Conservation (phyloP, 106 monocot genomes). For the Allium fistulosum region DNA sequence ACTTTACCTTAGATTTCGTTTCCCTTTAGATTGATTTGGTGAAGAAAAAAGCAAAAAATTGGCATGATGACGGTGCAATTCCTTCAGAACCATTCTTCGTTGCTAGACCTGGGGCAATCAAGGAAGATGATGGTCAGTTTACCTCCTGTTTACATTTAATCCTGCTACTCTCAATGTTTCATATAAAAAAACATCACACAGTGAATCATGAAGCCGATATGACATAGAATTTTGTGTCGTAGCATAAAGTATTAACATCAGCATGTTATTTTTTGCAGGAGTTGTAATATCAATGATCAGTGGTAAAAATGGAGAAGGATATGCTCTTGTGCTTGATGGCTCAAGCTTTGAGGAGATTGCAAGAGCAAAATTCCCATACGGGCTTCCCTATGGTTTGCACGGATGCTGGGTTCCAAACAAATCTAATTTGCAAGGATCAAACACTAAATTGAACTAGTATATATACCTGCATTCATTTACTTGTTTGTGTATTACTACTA, state of each 20-base stretch:
- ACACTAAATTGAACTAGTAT: too few relatives aligned
- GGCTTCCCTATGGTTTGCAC: constrained; percentile 86
- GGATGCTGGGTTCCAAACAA: constrained; percentile 85
- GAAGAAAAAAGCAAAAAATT: constrained; percentile 69
- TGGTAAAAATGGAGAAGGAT: constrained; percentile 67
- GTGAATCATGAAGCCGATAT: neutral
- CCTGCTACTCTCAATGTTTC: neutral
- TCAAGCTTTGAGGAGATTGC: constrained; percentile 82
- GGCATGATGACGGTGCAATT: constrained; percentile 80
- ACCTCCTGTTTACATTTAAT: neutral
- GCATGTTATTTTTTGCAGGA: constrained; percentile 22
- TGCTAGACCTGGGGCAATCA: constrained; percentile 55
- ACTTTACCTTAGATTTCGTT: too few relatives aligned
- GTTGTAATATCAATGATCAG: constrained; percentile 88
- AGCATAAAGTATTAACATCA: neutral
- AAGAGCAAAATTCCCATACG: constrained; percentile 79
- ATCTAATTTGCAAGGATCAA: neutral
- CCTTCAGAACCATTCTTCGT: constrained; percentile 98
- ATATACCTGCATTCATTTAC: too few relatives aligned
- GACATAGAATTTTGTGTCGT: neutral
- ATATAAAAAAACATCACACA: neutral
- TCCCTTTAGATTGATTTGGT: constrained; percentile 56
- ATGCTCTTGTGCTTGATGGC: constrained; percentile 76
- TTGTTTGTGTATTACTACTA: too few relatives aligned
- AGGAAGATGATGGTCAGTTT: constrained; percentile 83